Evolutionary conservation across 129 eudicot species (phyloP), one percentile per base, ranked within the genome.

Genomic region (Escallonia herrerae): DNA sequence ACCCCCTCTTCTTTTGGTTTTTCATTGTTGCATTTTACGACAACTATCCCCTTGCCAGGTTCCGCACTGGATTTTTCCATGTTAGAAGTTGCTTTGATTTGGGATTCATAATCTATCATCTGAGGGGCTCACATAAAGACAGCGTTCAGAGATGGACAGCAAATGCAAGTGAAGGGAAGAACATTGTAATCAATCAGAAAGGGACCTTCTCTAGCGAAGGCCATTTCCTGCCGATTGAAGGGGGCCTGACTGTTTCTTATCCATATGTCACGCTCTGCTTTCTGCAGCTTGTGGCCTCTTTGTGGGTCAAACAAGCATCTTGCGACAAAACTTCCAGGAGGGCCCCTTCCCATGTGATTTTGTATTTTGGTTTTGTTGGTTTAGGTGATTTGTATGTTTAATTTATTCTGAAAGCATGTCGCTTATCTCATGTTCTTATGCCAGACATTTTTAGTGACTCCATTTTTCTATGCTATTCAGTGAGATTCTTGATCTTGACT

Each of bases 251-350:
- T 58, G 40, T 37, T 42, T 43, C 52, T 66, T 66, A 53, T 42
- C 59, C 69, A 66, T 43, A 40, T 54, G 40, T 52, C 60, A 15
- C 48, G 15, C 15, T 40, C 61, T 53, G 49, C 15, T 40, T 42
- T 52, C 3, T 66, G 58, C 43, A 43, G 3, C 4, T 39, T 12
- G 9, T 62, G 38, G 5, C 8, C 3, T 58, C 14, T 43, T 37
- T 49, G 69, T 51, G 47, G 51, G 61, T 51, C 70, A 52, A 65
- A 65, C 33, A 7, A 45, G 70, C 70, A 65, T 65, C 49, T 65
- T 40, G 45, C 39, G 15, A 53, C 50, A 33, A 45, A 15, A 45
- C 37, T 42, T 5, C 51, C 8, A 6, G 50, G 45, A 9, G 70
- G 62, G 41, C 40, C 60, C 71, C 43, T 6, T 55, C 53, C 52